Conservation (phyloP, 2,329 filamentous ascomycete genomes). For the Ascocoryne sarcoides region DNA sequence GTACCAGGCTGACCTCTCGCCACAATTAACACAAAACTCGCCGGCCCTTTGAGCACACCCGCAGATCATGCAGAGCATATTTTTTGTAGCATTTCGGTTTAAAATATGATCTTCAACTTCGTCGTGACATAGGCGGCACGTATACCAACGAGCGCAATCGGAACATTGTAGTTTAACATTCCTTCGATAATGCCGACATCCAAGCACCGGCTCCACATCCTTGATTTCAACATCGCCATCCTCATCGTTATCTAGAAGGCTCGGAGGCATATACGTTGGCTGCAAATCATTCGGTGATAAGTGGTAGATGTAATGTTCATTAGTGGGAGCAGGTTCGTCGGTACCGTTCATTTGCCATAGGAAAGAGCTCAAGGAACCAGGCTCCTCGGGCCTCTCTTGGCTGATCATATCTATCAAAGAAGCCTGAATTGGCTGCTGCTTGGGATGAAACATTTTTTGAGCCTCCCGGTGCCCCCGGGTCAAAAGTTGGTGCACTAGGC, state of each 20-base stretch:
- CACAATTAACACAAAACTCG: constrained; percentile 71
- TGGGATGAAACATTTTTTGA: constrained; percentile 27
- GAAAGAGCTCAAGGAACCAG: constrained; percentile 43
- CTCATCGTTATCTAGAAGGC: constrained; percentile 41
- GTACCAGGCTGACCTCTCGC: constrained; percentile 71
- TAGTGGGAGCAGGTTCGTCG: constrained; percentile 13
- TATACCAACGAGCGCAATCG: constrained; percentile 85
- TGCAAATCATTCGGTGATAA: constrained; percentile 52
- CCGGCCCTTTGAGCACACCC: constrained; percentile 73
- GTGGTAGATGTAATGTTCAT: constrained; percentile 33
- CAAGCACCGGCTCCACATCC: constrained; percentile 42
- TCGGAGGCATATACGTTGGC: constrained; percentile 56
- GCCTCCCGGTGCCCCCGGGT: constrained; percentile 56
- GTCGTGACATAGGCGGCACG: constrained; percentile 92
- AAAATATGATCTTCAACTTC: constrained; percentile 69
- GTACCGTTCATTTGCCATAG: constrained; percentile 45
- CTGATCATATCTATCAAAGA: constrained; percentile 25
- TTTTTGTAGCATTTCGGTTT: constrained; percentile 72
- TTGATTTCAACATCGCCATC: constrained; percentile 28
- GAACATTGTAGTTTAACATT: constrained; percentile 95
- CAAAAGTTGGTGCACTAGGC: constrained; percentile 60
- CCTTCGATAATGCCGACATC: constrained; percentile 86
- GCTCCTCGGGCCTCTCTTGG: constrained; percentile 35
- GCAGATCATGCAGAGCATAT: constrained; percentile 98
- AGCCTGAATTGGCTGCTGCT: constrained; percentile 17